Conservation (phyloP, 1,284 basidiomycete species). For the Ustilago bromivora region DNA sequence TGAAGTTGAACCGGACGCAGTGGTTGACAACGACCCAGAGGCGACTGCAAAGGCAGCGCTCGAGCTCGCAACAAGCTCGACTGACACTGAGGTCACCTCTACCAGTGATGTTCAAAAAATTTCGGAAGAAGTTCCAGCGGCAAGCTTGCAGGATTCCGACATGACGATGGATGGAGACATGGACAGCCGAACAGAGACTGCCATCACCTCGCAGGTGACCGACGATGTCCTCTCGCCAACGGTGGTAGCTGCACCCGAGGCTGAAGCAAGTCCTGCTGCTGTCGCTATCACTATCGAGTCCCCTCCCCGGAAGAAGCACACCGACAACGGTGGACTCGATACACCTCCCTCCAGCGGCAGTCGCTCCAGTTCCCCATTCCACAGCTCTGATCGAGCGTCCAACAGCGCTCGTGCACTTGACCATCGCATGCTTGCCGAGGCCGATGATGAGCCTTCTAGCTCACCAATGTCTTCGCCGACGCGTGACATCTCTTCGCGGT, state of each 20-base stretch:
- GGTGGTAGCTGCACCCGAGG: slow-evolving; percentile 1
- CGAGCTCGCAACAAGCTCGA: slow-evolving; percentile 14
- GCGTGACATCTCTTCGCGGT: slow-evolving; percentile 39
- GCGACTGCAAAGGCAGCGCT: slow-evolving; percentile 25
- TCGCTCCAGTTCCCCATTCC: slow-evolving; percentile 45
- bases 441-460: slow-evolving; percentile 47
- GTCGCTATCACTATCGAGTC: slow-evolving; percentile 31
- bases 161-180: neutral
- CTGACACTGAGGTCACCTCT: neutral
- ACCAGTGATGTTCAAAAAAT: neutral
- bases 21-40: slow-evolving; percentile 20
- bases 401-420: slow-evolving; percentile 18
- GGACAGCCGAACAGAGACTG: neutral
- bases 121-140: neutral
- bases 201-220: neutral
- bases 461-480: slow-evolving; percentile 53
- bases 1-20: slow-evolving; percentile 19
- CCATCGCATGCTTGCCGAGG: slow-evolving; percentile 14
- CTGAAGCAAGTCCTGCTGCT: slow-evolving; percentile 7
- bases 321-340: slow-evolving; percentile 43
- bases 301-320: slow-evolving; percentile 43
- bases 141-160: neutral
- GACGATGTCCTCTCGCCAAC: neutral
- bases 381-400: slow-evolving; percentile 20
- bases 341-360: slow-evolving; percentile 53